Percentiles rank a stretch among this genome's conserved stretches.
Evolutionary conservation across 805 yeast genomes (phyloP).

Genomic region (Debaryomyces tyrocola): DNA sequence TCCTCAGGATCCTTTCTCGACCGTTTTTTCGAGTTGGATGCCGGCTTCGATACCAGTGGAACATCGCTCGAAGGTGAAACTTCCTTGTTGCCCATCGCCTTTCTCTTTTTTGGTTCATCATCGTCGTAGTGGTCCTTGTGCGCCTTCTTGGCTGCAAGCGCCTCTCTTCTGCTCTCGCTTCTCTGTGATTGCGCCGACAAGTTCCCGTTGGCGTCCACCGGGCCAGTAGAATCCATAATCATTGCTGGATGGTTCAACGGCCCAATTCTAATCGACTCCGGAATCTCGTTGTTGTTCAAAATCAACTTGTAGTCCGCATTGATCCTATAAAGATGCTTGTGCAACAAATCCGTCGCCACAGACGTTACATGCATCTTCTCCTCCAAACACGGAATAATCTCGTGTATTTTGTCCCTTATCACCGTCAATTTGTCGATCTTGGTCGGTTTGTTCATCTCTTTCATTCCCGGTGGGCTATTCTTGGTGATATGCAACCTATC

Average conservation of each 20-base stretch:
- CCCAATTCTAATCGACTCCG: conserved; percentile 74
- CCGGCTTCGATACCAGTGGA: conserved; percentile 1
- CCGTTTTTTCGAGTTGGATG: conserved; percentile 16
- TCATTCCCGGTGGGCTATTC: not conserved
- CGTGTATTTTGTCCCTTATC: conserved; percentile 52
- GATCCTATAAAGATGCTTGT: conserved; percentile 67
- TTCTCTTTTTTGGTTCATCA: conserved; percentile 10
- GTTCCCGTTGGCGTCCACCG: conserved; percentile 34
- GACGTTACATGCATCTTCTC: conserved; percentile 98
- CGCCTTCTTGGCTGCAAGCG: conserved; percentile 85
- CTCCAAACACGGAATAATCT: conserved; percentile 87
- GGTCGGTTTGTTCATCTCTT: conserved; percentile 29
- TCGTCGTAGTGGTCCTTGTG: conserved; percentile 38
- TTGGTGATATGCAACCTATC: conserved; percentile 15
- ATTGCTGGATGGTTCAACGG: conserved; percentile 90
- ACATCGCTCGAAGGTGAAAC: conserved; percentile 9
- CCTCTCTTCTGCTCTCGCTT: conserved; percentile 86
- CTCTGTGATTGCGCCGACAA: conserved; percentile 73
- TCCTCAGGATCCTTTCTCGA: conserved; percentile 19
- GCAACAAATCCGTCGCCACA: conserved; percentile 77
- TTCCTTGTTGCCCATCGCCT: conserved; percentile 10
- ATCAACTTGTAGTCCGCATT: conserved; percentile 80
- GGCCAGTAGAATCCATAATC: conserved; percentile 54
- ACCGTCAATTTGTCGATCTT: conserved; percentile 26
- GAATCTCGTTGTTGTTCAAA: conserved; percentile 72